A percentile compares a stretch with the other conserved stretches of the same genome.
Conservation (phyloP, 768 basidiomycete species). For the Suillus ampliporus region DNA sequence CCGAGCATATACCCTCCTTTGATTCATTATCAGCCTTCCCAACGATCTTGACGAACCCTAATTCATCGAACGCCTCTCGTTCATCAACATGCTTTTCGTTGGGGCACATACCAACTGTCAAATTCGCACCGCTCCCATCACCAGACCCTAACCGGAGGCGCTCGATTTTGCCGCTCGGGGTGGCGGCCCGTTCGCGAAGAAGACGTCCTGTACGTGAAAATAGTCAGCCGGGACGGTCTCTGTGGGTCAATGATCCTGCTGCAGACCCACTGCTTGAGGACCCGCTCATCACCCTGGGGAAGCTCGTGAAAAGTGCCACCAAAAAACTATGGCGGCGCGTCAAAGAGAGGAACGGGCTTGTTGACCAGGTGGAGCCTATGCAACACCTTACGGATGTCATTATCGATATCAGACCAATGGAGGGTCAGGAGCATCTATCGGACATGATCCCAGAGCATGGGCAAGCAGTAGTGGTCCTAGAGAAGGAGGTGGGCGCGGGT, state of each 20-base stretch:
- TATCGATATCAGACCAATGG: conserved; percentile 30
- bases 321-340: conserved; percentile 51
- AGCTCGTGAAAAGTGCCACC: conserved; percentile 52
- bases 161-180: conserved; percentile 56
- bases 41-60: conserved; percentile 14
- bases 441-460: background rate
- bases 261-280: conserved; percentile 47
- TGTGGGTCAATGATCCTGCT: conserved; percentile 27
- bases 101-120: conserved; percentile 42
- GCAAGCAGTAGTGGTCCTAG: background rate
- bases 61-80: conserved; percentile 16
- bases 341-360: conserved; percentile 40
- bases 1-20: conserved; percentile 18
- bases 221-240: conserved; percentile 26
- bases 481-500: conserved; percentile 9
- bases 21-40: conserved; percentile 24
- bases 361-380: conserved; percentile 19
- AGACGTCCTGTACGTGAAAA: conserved; percentile 21
- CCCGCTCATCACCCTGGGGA: conserved; percentile 54
- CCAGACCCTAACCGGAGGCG: conserved; percentile 54
- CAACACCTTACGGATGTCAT: conserved; percentile 13
- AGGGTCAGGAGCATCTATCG: conserved; percentile 30
- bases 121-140: conserved; percentile 65
- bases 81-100: conserved; percentile 23
- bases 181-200: conserved; percentile 48